These are phyloP conservation scores for Bondarzewia mesenterica DNA, from an alignment of 1,284 basidiomycete species.

Conservation along the genomic window DNA sequence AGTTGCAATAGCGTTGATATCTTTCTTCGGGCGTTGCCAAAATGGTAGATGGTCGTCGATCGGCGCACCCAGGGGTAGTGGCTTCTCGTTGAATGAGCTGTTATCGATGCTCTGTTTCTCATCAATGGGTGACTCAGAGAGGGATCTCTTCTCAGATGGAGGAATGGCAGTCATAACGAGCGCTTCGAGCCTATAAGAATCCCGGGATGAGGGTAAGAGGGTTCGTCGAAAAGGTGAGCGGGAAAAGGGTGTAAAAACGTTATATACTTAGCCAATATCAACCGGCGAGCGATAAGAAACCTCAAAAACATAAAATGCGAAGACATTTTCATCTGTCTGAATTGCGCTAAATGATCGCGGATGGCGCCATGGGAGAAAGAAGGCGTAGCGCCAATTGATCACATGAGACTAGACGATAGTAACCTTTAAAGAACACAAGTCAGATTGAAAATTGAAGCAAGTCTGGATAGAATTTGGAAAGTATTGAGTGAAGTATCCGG, in stretches of 20 bases:
- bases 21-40: constrained; percentile 6
- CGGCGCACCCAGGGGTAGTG: constrained; percentile 20
- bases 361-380: constrained; percentile 5
- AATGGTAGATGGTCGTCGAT: constrained; percentile 11
- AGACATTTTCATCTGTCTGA: background rate
- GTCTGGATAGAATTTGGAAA: background rate
- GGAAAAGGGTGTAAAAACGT: background rate
- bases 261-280: too few species aligned
- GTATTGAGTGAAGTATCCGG: background rate
- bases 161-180: background rate
- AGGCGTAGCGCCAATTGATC: constrained; percentile 3
- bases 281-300: background rate
- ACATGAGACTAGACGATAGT: too few species aligned
- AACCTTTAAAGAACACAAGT: too few species aligned
- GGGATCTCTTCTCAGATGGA: background rate
- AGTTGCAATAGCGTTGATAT: constrained; percentile 23
- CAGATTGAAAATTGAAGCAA: too few species aligned
- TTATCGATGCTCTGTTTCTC: constrained; percentile 2
- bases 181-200: background rate
- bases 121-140: background rate
- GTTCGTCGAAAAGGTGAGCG: background rate
- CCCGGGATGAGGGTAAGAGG: background rate
- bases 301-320: background rate
- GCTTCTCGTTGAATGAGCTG: constrained; percentile 7
- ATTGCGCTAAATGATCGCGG: constrained; percentile 1